Conservation (phyloP, 257 asterid species). For the Phtheirospermum japonicum region DNA sequence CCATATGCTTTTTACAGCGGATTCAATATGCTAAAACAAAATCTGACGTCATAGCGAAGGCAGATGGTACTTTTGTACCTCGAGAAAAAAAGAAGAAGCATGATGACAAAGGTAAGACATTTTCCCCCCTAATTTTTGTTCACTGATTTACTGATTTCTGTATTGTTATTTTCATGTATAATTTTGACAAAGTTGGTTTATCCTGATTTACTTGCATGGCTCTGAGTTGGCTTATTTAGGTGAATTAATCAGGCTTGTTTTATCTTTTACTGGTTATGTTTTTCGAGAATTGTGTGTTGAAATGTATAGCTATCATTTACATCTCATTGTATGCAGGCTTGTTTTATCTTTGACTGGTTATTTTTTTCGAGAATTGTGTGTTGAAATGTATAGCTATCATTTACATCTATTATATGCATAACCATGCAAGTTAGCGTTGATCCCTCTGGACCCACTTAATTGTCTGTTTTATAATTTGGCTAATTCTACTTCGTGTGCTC, state of each 20-base stretch:
- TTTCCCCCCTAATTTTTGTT: not conserved
- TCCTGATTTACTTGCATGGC: not conserved
- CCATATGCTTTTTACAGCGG: conserved; percentile 46
- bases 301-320: not conserved
- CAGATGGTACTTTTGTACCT: conserved; percentile 90
- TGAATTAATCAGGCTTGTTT: not conserved
- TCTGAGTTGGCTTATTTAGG: not conserved
- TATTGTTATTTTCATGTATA: not conserved
- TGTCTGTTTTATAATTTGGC: not conserved
- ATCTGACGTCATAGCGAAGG: conserved; percentile 84
- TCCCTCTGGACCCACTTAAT: not conserved
- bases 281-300: not conserved
- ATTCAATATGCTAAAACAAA: conserved; percentile 95
- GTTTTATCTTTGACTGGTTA: too few species aligned
- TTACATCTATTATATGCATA: too few species aligned
- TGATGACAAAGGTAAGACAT: conserved; percentile 73
- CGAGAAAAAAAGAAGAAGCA: conserved; percentile 91
- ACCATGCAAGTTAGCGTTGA: not conserved
- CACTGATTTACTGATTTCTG: not conserved
- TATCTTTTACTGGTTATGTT: conserved; percentile 8
- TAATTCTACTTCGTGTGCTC: not conserved
- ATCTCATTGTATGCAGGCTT: not conserved
- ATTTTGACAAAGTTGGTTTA: not conserved
- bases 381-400: too few species aligned
- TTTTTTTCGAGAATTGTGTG: too few species aligned